Base-by-base conservation (phyloP, 2,329 filamentous ascomycete genomes). In the Botrytis medusae region DNA sequence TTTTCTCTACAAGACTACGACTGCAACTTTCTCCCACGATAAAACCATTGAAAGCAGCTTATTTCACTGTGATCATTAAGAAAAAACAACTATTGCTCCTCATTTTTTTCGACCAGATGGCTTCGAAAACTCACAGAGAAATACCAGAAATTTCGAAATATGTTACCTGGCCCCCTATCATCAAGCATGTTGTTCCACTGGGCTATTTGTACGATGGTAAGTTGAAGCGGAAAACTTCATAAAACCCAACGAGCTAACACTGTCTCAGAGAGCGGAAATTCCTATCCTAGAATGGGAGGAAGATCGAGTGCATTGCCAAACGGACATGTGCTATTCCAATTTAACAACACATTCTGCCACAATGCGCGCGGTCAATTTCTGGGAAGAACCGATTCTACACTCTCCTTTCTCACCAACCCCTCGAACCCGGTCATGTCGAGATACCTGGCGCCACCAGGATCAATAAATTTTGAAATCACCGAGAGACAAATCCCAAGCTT, bases 311-410 rank as follows among this genome's bases (percentile, higher is more conserved):
- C 65, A 14, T 37, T 77, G 10, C 59, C 60, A 32, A 74, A 74
- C 60, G 74, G 73, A 54, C 34, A 61, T 18, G 48, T 75, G 20
- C 40, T 77, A n/a, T 72, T 74, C 14, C 77, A 78, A 74, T 77
- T 77, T 40, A 76, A 76, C 29, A 76, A 78, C 44, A 78, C 76
- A 5, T 78, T 78, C 59, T 72, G 44, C 34, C 74, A 77, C 46
- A 48, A 76, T 44, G 42, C 40, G 9, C 37, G 48, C 42, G 76
- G 76, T 34, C 54, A 63, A 5, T 75, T 74, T 37, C 18, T 74
- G 25, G 74, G 75, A 12, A 48, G 69, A 8, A 68, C 72, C 8
- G 59, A 70, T 42, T 76, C 75, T 48, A 77, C 72, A 20, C 69
- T 62, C 14, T 59, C 73, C 9, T 51, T 75, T 14, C 25, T 71